Base-by-base conservation (phyloP, 73 alveolate species). In the Paramecium tetraurelia region DNA sequence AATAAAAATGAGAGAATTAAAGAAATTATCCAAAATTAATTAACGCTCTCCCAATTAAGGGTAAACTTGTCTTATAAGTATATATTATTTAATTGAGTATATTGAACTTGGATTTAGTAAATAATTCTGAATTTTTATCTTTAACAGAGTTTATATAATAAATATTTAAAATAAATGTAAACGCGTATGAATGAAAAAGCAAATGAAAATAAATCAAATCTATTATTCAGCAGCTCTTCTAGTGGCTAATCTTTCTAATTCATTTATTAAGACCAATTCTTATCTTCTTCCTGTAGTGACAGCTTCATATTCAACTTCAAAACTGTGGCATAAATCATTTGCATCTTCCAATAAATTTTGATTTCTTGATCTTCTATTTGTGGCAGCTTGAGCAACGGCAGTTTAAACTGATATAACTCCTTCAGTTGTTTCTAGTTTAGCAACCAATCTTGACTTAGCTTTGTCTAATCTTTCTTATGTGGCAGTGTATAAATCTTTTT, bases 161-260 rank as follows among this genome's bases (percentile, higher is more conserved):
- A 48, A 12, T 0, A 48, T 2, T 48, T 2, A 48, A 12, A 48
- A 48, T 14, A 12, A 3, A 18, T 18, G 2, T 18, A n/a, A 53
- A n/a, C 9, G 0, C 14, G 18, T 53, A n/a, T 53, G 69, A 53
- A 53, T 18, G 9, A n/a, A 53, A 18, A 53, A 50, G 35, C 35
- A 53, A 48, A 53, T n/a, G 29, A 18, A 53, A 53, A 53, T 53
- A 18, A 53, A n/a, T 53, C 69, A 53, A 18, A 4, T 53, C 31
- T 63, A 63, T 63, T 63, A 27, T 80, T 80, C 90, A 44, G 90
- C 90, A 48, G 75, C 76, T 80, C 90, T 80, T 80, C 90, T 80
- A 1, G 46, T 63, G 7, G 75, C 90, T 20, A 43, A 80, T 80
- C 90, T 80, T 21, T 80, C 90, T 80, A 80, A 80, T 80, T 80